These are phyloP conservation scores for Phytophthora litchii DNA, from an alignment of 352 stramenopile species.

Conservation along the genomic window DNA sequence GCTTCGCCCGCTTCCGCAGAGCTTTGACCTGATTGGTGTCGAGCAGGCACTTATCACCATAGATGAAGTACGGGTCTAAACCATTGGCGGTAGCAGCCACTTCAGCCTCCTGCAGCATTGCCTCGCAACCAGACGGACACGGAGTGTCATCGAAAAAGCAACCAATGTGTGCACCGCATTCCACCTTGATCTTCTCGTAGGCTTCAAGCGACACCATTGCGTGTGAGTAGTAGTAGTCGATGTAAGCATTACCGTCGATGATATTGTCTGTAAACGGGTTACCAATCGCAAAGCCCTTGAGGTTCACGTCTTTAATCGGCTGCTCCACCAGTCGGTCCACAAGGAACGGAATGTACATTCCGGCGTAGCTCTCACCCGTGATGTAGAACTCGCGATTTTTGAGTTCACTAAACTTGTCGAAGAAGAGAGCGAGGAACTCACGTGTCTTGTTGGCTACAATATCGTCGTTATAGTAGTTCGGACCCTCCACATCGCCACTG, in stretches of 20 bases:
- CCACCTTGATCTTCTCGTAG: conserved; percentile 65
- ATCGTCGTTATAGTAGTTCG: conserved; percentile 85
- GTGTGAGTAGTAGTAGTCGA: conserved; percentile 90
- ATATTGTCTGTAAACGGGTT: conserved; percentile 74
- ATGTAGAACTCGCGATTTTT: conserved; percentile 82
- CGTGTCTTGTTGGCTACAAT: conserved; percentile 76
- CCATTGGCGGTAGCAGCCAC: conserved; percentile 44
- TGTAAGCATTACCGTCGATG: conserved; percentile 72
- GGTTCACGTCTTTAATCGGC: conserved; percentile 67
- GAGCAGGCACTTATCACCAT: conserved; percentile 80
- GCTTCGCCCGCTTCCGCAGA: conserved; percentile 48
- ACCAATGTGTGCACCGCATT: conserved; percentile 61
- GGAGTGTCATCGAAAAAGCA: conserved; percentile 59
- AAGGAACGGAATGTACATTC: conserved; percentile 92
- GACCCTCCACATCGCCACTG: conserved; percentile 57
- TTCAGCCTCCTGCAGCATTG: conserved; percentile 58
- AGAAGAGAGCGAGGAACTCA: conserved; percentile 77
- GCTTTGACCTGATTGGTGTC: conserved; percentile 57
- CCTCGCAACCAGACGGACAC: conserved; percentile 51
- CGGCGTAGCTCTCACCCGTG: conserved; percentile 84
- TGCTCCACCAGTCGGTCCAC: conserved; percentile 74
- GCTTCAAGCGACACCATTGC: conserved; percentile 81
- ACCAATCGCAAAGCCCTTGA: conserved; percentile 80
- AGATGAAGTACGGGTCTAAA: conserved; percentile 84
- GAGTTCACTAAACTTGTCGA: conserved; percentile 75